A percentile compares a stretch with the other conserved stretches of the same genome.
Conservation (phyloP, 2,329 filamentous ascomycete genomes). For the Tolypocladium sp. region DNA sequence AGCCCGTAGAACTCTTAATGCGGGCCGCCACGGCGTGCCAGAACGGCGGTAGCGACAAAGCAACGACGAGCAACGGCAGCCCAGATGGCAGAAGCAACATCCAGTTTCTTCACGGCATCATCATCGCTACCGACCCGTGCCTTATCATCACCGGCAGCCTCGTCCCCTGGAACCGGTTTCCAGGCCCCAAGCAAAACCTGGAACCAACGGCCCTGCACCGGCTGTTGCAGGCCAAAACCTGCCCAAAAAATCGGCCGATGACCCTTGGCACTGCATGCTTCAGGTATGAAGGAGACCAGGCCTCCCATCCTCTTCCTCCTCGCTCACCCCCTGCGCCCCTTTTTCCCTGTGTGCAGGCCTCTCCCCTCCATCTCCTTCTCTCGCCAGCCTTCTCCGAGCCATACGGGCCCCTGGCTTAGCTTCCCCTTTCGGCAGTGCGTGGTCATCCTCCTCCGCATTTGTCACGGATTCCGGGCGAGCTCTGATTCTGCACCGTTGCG, state of each 20-base stretch:
- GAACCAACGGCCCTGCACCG: neutral
- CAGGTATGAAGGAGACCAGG: neutral
- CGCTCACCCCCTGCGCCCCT: neutral
- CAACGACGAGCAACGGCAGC: neutral
- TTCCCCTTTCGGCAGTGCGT: constrained; percentile 8
- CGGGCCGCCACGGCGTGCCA: constrained; percentile 3
- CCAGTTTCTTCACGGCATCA: neutral
- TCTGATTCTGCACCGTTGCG: constrained; percentile 7
- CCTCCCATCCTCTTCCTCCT: neutral
- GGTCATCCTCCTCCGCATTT: constrained; percentile 6
- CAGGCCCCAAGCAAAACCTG: neutral
- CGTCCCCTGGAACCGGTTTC: neutral
- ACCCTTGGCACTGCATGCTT: constrained; percentile 2
- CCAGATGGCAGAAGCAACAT: neutral
- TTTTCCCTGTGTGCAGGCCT: neutral
- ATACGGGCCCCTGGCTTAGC: constrained; percentile 2
- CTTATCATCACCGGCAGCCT: neutral
- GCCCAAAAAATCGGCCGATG: neutral
- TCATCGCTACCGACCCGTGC: neutral
- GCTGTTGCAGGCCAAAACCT: neutral
- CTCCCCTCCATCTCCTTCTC: neutral
- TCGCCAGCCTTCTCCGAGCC: neutral
- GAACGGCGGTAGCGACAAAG: constrained; percentile 5
- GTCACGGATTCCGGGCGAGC: constrained; percentile 1
- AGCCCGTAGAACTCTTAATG: constrained; percentile 1